phyloP scores from a whole-genome alignment of 495 filamentous ascomycete species.

The Evernia prunastri region DNA sequence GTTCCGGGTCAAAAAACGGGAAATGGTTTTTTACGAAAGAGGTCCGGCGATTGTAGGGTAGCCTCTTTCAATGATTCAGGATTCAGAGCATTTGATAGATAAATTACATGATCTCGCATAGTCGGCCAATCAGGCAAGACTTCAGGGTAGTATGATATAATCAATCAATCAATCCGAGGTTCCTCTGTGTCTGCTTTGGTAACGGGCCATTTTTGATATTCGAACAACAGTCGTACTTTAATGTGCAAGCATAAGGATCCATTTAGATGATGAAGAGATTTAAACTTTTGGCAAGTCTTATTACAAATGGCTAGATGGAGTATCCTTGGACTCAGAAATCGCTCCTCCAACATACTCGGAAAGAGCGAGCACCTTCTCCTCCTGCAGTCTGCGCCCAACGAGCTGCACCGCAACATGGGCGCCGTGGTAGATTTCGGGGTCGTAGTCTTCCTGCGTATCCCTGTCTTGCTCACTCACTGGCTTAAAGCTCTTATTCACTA shows the following conservation, averaged over 20 bases:
- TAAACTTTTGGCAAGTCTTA: not conserved
- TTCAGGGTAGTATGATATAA: no score
- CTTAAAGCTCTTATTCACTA: constrained; percentile 33
- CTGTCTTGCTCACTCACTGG: constrained; percentile 40
- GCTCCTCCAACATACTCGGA: constrained; percentile 30
- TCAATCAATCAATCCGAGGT: no score
- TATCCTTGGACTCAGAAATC: not conserved
- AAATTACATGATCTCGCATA: no score
- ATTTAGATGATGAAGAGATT: not conserved
- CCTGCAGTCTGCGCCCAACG: constrained; percentile 44
- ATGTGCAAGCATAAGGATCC: not conserved
- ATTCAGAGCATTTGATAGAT: no score
- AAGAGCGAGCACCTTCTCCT: constrained; percentile 47
- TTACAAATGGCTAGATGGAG: not conserved
- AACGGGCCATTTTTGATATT: no score
- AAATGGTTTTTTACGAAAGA: no score
- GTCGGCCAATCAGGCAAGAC: no score
- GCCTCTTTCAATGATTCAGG: no score
- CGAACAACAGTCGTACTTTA: not conserved
- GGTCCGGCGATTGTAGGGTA: no score
- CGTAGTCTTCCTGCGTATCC: constrained; percentile 43
- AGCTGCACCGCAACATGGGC: constrained; percentile 51
- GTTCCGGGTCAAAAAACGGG: no score
- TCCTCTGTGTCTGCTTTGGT: not conserved
- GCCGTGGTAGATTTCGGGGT: constrained; percentile 47